These are phyloP conservation scores for Termitomyces sp. DNA, from an alignment of 768 basidiomycete species.

Conservation along the genomic window DNA sequence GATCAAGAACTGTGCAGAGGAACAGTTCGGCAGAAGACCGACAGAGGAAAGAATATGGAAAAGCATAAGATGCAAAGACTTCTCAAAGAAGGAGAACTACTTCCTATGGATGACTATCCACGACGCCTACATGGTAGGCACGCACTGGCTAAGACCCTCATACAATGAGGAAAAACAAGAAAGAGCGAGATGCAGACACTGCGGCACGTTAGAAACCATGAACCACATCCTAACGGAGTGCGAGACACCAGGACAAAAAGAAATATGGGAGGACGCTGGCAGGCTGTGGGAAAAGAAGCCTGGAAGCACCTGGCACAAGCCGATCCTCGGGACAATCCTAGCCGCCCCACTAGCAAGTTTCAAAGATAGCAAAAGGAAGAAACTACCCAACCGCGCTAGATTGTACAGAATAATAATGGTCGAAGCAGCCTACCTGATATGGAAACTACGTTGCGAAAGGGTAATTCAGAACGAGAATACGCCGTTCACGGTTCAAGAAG, in stretches of 20 bases:
- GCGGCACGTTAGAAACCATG: background rate
- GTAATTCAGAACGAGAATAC: background rate
- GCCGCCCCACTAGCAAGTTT: background rate
- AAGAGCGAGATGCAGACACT: background rate
- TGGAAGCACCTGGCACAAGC: background rate
- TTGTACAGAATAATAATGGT: background rate
- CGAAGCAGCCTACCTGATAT: background rate
- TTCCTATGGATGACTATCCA: constrained; percentile 4
- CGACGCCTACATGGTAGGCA: constrained; percentile 1
- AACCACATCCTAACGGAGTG: constrained; percentile 3
- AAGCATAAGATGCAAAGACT: background rate
- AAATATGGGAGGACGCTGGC: background rate
- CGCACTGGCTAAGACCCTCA: background rate
- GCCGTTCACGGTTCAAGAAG: background rate
- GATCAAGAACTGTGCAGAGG: background rate
- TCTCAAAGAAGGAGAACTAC: background rate
- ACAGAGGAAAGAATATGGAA: background rate
- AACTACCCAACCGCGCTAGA: background rate
- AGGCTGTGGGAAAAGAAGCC: background rate
- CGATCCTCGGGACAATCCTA: background rate
- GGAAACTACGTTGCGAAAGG: background rate
- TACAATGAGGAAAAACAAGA: background rate
- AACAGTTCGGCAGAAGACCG: background rate
- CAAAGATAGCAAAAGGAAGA: background rate
- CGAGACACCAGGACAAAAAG: background rate